These are phyloP conservation scores for Takashimella tepidaria DNA, from an alignment of 1,284 basidiomycete species.

Conservation along the genomic window DNA sequence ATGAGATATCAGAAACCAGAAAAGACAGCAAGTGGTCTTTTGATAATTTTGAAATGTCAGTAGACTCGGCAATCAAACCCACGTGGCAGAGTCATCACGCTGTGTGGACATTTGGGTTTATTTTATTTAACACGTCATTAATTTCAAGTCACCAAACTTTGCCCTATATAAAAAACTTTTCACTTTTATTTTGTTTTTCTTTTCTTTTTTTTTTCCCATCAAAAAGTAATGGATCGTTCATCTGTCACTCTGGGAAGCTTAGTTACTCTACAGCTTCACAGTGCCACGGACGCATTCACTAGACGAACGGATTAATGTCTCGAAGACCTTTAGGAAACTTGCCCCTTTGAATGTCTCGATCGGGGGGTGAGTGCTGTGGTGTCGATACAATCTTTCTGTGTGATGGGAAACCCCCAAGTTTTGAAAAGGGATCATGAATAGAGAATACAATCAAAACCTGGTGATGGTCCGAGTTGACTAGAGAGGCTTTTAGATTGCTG, in stretches of 20 bases:
- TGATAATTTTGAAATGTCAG: too few species aligned
- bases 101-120: too few species aligned
- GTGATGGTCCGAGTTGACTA: too few species aligned
- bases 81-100: too few species aligned
- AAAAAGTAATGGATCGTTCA: constrained; percentile 33
- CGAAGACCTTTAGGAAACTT: constrained; percentile 44
- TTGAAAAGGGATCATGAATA: too few species aligned
- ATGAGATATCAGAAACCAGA: too few species aligned
- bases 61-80: too few species aligned
- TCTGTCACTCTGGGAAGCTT: constrained; percentile 24
- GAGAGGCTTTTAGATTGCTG: too few species aligned
- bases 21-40: too few species aligned
- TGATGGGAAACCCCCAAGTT: too few species aligned
- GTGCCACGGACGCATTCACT: constrained; percentile 28
- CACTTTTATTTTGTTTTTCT: neutral
- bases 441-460: too few species aligned
- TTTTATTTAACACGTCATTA: neutral
- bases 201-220: constrained; percentile 22
- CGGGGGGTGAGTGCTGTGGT: constrained; percentile 31
- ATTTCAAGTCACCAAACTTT: too few species aligned
- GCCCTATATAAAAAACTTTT: neutral
- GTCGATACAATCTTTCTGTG: constrained; percentile 43
- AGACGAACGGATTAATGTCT: constrained; percentile 48
- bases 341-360: constrained; percentile 7
- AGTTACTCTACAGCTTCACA: constrained; percentile 2